A percentile compares a stretch with the other conserved stretches of the same genome.
Evolutionary conservation across 805 yeast species (phyloP).

Genomic region (Kodamaea fukazawae): DNA sequence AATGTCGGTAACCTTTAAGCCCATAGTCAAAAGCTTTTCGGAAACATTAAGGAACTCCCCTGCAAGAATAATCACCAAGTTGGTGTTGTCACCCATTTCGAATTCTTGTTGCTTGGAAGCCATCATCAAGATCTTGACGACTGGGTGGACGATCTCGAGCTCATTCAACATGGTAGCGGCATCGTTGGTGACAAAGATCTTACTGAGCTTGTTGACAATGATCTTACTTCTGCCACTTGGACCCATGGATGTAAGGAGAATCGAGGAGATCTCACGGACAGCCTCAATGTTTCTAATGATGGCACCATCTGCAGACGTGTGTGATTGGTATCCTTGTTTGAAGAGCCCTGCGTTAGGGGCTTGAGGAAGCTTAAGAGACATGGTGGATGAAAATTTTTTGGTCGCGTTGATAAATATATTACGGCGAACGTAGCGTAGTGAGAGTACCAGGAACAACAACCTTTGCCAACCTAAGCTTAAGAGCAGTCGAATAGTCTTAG

Average conservation of each 20-base stretch:
- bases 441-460: neutral
- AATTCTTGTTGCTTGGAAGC: constrained; percentile 95
- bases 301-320: constrained; percentile 90
- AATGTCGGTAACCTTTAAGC: constrained; percentile 88
- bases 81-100: constrained; percentile 97
- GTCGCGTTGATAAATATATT: neutral
- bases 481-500: too few relatives aligned
- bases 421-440: too few relatives aligned
- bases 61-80: constrained; percentile 85
- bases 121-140: constrained; percentile 93
- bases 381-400: constrained; percentile 22
- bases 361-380: constrained; percentile 88
- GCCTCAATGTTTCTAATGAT: constrained; percentile 90
- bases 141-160: constrained; percentile 93
- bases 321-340: constrained; percentile 90
- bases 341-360: constrained; percentile 93
- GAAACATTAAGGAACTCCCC: constrained; percentile 88
- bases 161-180: constrained; percentile 98
- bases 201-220: constrained; percentile 83
- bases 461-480: too few relatives aligned
- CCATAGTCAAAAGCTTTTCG: constrained; percentile 78
- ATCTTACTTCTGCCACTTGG: constrained; percentile 97
- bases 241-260: constrained; percentile 93
- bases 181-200: constrained; percentile 87
- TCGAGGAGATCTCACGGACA: constrained; percentile 85